Percentiles rank a stretch among this genome's conserved stretches.
Evolutionary conservation across 1,284 basidiomycete genomes (phyloP).

Genomic region (Kalmanozyma brasiliensis): DNA sequence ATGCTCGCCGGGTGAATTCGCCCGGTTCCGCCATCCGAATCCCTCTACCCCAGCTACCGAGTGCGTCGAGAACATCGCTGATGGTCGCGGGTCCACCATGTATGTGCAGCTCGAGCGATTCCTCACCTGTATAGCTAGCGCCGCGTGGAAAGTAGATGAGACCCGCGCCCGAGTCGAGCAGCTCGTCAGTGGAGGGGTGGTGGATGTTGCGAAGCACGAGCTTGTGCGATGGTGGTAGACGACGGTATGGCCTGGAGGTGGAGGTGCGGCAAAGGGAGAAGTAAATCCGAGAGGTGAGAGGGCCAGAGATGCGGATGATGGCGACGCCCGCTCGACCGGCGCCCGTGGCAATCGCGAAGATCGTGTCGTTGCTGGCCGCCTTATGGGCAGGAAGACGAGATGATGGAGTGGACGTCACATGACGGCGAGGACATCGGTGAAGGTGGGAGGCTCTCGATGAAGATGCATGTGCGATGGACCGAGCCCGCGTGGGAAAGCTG

Average conservation of each 20-base stretch:
- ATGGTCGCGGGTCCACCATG: constrained; percentile 87
- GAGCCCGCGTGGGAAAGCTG: no score
- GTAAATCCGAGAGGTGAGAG: constrained; percentile 75
- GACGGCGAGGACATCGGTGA: not conserved
- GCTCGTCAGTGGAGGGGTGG: constrained; percentile 74
- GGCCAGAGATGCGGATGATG: constrained; percentile 83
- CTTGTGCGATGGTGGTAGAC: constrained; percentile 73
- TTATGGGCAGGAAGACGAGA: not conserved
- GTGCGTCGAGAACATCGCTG: constrained; percentile 74
- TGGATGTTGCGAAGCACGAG: constrained; percentile 78
- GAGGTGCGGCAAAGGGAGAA: constrained; percentile 71
- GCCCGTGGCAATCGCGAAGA: constrained; percentile 86
- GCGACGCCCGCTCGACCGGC: constrained; percentile 83
- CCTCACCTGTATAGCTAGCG: constrained; percentile 82
- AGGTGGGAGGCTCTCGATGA: no score
- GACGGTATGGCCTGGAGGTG: constrained; percentile 1
- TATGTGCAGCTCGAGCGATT: constrained; percentile 84
- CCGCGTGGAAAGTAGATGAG: constrained; percentile 81
- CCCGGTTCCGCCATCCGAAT: constrained; percentile 80
- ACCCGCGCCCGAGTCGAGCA: constrained; percentile 79
- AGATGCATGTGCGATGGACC: no score
- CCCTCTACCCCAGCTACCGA: constrained; percentile 70
- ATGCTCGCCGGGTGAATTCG: constrained; percentile 86
- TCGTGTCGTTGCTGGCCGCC: constrained; percentile 72
- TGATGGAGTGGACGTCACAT: not conserved